Conservation (phyloP, 2,329 filamentous ascomycete genomes). For the Macroventuria anomochaeta region DNA sequence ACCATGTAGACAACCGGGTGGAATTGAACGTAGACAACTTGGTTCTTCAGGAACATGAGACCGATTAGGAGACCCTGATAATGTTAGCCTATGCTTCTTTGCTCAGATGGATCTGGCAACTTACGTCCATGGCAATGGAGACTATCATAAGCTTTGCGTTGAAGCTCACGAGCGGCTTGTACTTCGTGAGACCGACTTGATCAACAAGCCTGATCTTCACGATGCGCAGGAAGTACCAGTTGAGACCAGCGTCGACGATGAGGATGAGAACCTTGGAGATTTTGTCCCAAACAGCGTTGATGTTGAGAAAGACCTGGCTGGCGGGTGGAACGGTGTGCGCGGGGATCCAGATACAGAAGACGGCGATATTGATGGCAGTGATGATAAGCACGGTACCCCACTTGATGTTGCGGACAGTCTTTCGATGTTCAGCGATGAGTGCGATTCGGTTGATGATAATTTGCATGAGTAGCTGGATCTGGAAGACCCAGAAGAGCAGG, state of each 20-base stretch:
- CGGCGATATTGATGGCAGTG: slow-evolving; percentile 59
- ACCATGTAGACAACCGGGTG: slow-evolving; percentile 54
- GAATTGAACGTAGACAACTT: slow-evolving; percentile 51
- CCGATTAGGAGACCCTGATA: slow-evolving; percentile 45
- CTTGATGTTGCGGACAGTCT: slow-evolving; percentile 53
- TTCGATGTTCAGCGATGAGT: slow-evolving; percentile 55
- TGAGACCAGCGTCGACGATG: slow-evolving; percentile 59
- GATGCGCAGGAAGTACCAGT: slow-evolving; percentile 59
- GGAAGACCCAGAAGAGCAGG: slow-evolving; percentile 42
- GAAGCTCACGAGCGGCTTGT: slow-evolving; percentile 50
- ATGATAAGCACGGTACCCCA: slow-evolving; percentile 56
- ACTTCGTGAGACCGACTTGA: slow-evolving; percentile 51
- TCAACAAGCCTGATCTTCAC: slow-evolving; percentile 49
- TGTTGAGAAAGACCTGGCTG: slow-evolving; percentile 49
- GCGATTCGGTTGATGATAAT: slow-evolving; percentile 63
- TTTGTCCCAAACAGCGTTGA: slow-evolving; percentile 62
- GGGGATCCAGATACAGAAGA: slow-evolving; percentile 63
- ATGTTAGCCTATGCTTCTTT: neutral
- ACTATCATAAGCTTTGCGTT: slow-evolving; percentile 52
- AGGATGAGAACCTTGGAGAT: slow-evolving; percentile 61
- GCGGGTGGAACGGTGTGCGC: slow-evolving; percentile 47
- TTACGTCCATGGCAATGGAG: slow-evolving; percentile 52
- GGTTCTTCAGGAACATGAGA: slow-evolving; percentile 49
- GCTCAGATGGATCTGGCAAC: neutral
- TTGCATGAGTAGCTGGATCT: slow-evolving; percentile 60